These are phyloP conservation scores for Hibiscus tridactylites DNA, from an alignment of 345 rosid species.

Conservation along the genomic window DNA sequence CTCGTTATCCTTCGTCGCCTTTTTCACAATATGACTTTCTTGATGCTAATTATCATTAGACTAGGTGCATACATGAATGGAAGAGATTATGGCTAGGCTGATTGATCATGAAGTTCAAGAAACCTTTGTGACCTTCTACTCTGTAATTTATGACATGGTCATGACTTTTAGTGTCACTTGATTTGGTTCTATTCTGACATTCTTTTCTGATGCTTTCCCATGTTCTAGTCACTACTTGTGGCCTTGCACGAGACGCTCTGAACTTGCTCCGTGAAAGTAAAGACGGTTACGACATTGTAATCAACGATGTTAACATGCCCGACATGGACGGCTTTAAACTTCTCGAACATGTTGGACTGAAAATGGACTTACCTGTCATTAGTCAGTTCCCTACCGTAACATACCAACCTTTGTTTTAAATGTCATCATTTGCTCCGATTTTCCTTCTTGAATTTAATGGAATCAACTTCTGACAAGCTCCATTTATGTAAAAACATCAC, in stretches of 20 bases:
- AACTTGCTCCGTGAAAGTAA: conserved; percentile 70
- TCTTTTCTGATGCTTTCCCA: conserved; percentile 10
- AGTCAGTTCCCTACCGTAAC: conserved; percentile 48
- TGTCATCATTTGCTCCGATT: neutral
- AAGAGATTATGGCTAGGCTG: neutral
- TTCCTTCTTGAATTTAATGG: neutral
- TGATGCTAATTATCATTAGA: neutral
- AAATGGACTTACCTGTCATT: conserved; percentile 91
- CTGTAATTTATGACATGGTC: neutral
- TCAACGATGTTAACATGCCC: conserved; percentile 98
- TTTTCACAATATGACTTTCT: neutral
- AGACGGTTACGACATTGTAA: conserved; percentile 83
- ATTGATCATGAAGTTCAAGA: neutral
- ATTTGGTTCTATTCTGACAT: neutral
- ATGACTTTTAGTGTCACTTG: neutral
- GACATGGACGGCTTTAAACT: conserved; percentile 99
- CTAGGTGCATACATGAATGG: neutral
- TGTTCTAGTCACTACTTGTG: conserved; percentile 71
- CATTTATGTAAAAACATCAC: conserved; percentile 13
- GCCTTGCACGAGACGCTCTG: conserved; percentile 85
- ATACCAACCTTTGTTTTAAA: conserved; percentile 12
- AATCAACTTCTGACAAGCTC: conserved; percentile 19
- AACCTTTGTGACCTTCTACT: neutral
- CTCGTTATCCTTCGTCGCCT: neutral
- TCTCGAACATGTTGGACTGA: conserved; percentile 89